phyloP scores from a whole-genome alignment of 805 yeast genomes.

The Novakomyces olei region DNA sequence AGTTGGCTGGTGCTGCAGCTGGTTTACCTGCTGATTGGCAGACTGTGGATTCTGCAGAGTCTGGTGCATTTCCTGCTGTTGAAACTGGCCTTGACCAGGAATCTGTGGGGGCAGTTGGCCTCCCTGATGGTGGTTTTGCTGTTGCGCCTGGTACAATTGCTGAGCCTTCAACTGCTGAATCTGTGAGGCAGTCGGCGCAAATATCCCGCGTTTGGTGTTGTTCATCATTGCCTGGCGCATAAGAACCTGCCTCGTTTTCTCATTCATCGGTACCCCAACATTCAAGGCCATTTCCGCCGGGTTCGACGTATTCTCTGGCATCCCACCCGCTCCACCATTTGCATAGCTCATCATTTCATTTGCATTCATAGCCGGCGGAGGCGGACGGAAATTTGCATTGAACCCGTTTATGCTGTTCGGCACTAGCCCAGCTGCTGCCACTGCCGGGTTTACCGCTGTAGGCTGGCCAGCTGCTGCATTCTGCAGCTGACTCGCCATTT shows the following conservation, averaged over 20 bases:
- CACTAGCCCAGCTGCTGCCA: too few species aligned
- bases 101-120: not conserved
- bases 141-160: constrained; percentile 8
- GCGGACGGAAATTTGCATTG: too few species aligned
- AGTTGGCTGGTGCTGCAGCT: constrained; percentile 8
- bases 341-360: too few species aligned
- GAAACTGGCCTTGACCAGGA: constrained; percentile 3
- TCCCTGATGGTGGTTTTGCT: constrained; percentile 7
- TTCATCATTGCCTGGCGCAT: constrained; percentile 2
- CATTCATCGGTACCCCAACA: too few species aligned
- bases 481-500: too few species aligned
- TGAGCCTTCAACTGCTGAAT: constrained; percentile 9
- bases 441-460: too few species aligned
- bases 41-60: constrained; percentile 7
- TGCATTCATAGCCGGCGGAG: too few species aligned
- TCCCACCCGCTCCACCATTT: too few species aligned
- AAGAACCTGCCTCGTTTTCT: not conserved
- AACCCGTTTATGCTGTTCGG: too few species aligned
- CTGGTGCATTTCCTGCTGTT: constrained; percentile 5
- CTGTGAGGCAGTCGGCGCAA: constrained; percentile 7
- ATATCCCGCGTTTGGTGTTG: not conserved
- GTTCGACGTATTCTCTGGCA: too few species aligned
- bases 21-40: constrained; percentile 7
- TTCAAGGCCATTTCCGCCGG: too few species aligned
- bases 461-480: too few species aligned